These are phyloP conservation scores for Halenospora varia DNA, from an alignment of 495 filamentous ascomycete genomes.

Conservation along the genomic window DNA sequence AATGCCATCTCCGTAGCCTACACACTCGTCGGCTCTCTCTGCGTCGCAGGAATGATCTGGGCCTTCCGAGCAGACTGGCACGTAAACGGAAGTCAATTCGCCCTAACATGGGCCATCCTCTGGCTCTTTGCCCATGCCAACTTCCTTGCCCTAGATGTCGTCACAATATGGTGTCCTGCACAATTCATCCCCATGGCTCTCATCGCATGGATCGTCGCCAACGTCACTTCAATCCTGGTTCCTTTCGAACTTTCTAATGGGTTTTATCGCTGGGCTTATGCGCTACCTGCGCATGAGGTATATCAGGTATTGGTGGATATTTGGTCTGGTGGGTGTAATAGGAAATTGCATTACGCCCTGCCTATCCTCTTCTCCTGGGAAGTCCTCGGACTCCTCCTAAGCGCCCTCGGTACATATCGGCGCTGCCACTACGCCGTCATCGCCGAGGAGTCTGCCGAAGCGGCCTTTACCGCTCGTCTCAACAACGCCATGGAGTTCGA, in stretches of 20 bases:
- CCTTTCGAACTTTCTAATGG: constrained; percentile 42
- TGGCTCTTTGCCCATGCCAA: constrained; percentile 52
- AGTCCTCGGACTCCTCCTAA: constrained; percentile 26
- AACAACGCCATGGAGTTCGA: constrained; percentile 26
- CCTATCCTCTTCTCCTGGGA: constrained; percentile 42
- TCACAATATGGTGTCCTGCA: constrained; percentile 40
- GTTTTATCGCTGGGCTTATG: constrained; percentile 46
- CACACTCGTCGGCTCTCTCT: constrained; percentile 41
- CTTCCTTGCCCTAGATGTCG: constrained; percentile 44
- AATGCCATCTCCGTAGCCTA: constrained; percentile 36
- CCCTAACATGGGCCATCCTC: constrained; percentile 40
- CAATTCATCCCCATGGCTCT: constrained; percentile 42
- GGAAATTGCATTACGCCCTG: constrained; percentile 35
- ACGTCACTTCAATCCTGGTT: constrained; percentile 41
- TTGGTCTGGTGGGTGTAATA: constrained; percentile 47
- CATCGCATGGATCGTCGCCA: constrained; percentile 45
- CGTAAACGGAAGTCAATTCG: constrained; percentile 43
- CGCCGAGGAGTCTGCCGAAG: constrained; percentile 31
- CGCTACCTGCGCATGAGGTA: constrained; percentile 41
- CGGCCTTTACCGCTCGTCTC: constrained; percentile 24
- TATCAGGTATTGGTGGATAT: constrained; percentile 42
- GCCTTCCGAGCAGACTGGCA: constrained; percentile 45
- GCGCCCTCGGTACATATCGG: constrained; percentile 37
- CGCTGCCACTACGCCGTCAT: constrained; percentile 33
- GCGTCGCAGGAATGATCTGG: constrained; percentile 44